Percentiles rank a stretch among this genome's conserved stretches.
Conservation (phyloP, 176 grass and related monocot genomes). For the Hsuehochloa calcarea region DNA sequence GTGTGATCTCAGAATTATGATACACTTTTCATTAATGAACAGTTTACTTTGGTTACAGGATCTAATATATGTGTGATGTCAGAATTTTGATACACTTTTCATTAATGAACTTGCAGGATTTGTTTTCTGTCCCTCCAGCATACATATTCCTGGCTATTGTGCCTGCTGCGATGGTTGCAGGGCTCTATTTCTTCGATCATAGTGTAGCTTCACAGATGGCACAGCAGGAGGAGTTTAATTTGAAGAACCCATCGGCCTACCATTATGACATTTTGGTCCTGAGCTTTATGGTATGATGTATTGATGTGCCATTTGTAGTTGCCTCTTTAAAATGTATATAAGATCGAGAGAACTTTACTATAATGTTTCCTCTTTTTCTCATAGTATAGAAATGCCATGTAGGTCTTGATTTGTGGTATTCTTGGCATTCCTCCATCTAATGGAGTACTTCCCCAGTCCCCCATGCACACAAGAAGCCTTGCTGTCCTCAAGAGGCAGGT, state of each 20-base stretch:
- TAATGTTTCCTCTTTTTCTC: constrained; percentile 14
- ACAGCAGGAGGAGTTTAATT: constrained; percentile 94
- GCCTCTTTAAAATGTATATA: background rate
- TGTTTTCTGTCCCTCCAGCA: constrained; percentile 63
- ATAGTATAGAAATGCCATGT: constrained; percentile 23
- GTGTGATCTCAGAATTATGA: too few relatives aligned
- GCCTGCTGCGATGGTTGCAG: constrained; percentile 88
- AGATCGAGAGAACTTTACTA: background rate
- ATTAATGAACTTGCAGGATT: constrained; percentile 43
- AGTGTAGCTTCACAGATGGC: constrained; percentile 91
- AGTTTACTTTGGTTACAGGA: too few relatives aligned
- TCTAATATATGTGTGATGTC: too few relatives aligned
- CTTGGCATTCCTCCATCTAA: constrained; percentile 87
- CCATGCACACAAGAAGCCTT: constrained; percentile 91
- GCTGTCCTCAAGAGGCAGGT: constrained; percentile 81
- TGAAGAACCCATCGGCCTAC: constrained; percentile 90
- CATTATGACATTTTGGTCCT: constrained; percentile 96
- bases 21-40: too few relatives aligned
- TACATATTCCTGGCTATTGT: constrained; percentile 92
- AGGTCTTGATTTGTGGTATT: constrained; percentile 82
- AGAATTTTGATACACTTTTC: too few relatives aligned
- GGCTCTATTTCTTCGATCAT: constrained; percentile 98
- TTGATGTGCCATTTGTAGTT: background rate
- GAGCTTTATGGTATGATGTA: constrained; percentile 57
- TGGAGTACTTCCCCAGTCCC: constrained; percentile 86